Evolutionary conservation across 345 rosid genomes (phyloP), one percentile per base, ranked within the genome.

Genomic region (Cardamine chenopodiifolia): DNA sequence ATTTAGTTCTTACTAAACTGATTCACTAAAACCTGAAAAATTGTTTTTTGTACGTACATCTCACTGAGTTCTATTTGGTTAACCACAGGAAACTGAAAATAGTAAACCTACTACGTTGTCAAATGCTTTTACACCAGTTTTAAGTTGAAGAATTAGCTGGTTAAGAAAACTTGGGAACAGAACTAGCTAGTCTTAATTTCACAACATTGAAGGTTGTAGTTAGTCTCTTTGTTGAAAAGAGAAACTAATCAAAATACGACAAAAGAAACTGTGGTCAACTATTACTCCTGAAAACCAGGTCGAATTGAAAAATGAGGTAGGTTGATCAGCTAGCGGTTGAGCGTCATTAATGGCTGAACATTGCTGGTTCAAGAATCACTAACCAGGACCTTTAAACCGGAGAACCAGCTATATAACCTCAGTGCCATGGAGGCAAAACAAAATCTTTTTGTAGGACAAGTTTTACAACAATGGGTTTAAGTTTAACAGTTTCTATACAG

Each of bases 271-370:
- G 7, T 40, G 45, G 50, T 58, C 50, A 37, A 12, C 66, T 59
- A 20, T 14, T 32, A 22, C 18, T n/a, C 75, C 47, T 35, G 10
- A 13, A 49, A 62, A 49, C 52, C 15, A 49, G 61, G 52, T 20
- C 39, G 35, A 39, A 37, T 45, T 49, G 22, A 72, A 40, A 72
- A 29, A 14, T 40, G 53, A 12, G 14, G 50, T 7, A 18, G n/a
- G 55, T 29, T 62, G 61, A 20, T 31, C 62, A 72, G 70, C 55
- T 73, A 70, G 37, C 4, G 7, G 66, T 29, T 45, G 66, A 55
- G 55, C 17, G 14, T 72, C 56, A 42, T 63, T 53, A 55, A 53
- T 40, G 44, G n/a, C 18, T 8, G 20, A 50, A 72, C 8, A 35
- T 0, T 23, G 49, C 25, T 35, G n/a, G 39, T 62, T 50, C 15